phyloP scores from a whole-genome alignment of 148 eudicot genomes.

The Cornus controversa region DNA sequence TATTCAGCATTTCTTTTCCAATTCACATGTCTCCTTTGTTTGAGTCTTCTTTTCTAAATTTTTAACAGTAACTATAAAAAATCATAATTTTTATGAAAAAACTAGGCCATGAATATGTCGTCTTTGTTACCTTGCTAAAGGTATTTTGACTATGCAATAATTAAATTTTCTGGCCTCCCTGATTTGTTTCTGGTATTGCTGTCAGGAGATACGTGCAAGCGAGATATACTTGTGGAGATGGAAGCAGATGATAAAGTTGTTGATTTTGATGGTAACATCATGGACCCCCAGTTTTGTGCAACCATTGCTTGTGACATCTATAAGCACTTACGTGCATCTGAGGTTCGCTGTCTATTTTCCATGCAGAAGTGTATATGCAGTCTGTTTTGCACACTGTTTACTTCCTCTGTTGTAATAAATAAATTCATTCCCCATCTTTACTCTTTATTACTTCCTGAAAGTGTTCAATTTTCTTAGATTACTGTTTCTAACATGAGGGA shows the following conservation, averaged over 20 bases:
- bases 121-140: not conserved
- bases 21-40: not conserved
- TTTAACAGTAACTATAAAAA: too few species aligned
- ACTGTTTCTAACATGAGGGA: not conserved
- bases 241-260: slow-evolving; percentile 39
- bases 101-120: not conserved
- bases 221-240: slow-evolving; percentile 46
- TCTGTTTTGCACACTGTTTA: not conserved
- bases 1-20: not conserved
- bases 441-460: not conserved
- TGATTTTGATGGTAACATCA: slow-evolving; percentile 48
- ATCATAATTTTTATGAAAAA: not conserved
- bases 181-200: not conserved
- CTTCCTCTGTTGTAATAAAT: not conserved
- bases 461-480: not conserved
- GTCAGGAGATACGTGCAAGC: slow-evolving; percentile 49
- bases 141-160: too few species aligned
- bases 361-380: not conserved
- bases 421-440: not conserved
- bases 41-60: not conserved
- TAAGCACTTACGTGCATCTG: slow-evolving; percentile 65
- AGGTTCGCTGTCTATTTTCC: slow-evolving; percentile 32
- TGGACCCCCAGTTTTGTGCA: slow-evolving; percentile 75
- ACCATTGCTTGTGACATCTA: slow-evolving; percentile 78
- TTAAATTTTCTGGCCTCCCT: not conserved